Conservation (phyloP, 2,329 filamentous ascomycete species). For the Lomentospora prolificans region DNA sequence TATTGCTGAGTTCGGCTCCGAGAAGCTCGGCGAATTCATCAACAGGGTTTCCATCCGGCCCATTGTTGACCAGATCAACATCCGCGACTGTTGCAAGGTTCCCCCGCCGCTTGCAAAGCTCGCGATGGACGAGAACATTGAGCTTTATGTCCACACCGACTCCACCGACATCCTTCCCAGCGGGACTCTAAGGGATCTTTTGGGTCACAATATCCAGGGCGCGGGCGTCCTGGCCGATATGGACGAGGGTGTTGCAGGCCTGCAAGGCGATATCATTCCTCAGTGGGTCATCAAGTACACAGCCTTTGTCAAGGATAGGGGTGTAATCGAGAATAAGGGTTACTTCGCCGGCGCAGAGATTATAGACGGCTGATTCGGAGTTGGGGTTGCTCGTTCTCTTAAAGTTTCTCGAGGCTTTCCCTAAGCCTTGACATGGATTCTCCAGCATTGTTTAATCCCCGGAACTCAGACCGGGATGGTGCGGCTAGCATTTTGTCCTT, state of each 20-base stretch:
- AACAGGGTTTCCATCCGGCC: conserved; percentile 61
- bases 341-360: conserved; percentile 80
- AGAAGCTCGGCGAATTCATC: conserved; percentile 71
- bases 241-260: conserved; percentile 41
- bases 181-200: conserved; percentile 73
- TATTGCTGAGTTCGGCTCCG: conserved; percentile 82
- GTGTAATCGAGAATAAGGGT: conserved; percentile 96
- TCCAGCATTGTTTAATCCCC: not conserved
- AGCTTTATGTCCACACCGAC: conserved; percentile 88
- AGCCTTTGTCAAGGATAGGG: conserved; percentile 83
- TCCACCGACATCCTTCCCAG: conserved; percentile 83
- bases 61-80: conserved; percentile 89
- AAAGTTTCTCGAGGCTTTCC: not conserved
- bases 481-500: not conserved
- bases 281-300: conserved; percentile 98
- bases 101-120: conserved; percentile 77
- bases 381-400: not conserved
- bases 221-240: conserved; percentile 63
- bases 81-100: conserved; percentile 91
- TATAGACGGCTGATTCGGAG: conserved; percentile 5
- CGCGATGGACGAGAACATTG: conserved; percentile 74
- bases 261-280: conserved; percentile 70
- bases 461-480: not conserved
- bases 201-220: conserved; percentile 62
- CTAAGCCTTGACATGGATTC: not conserved